These are phyloP conservation scores for Seiridium unicorne DNA, from an alignment of 2,329 filamentous ascomycete genomes.

Conservation along the genomic window DNA sequence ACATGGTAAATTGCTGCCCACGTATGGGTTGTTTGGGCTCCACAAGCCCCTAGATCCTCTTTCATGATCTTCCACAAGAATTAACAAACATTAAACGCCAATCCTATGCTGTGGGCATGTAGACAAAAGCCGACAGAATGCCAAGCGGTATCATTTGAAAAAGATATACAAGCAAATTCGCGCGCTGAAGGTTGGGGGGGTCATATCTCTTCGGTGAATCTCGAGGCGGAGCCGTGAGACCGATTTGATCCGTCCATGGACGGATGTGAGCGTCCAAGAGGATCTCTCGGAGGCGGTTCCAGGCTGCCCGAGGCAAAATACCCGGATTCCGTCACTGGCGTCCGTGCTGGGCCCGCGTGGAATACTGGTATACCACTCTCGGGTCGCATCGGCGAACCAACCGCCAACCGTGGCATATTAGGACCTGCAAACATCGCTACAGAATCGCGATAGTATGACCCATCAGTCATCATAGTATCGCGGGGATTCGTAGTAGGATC, in stretches of 20 bases:
- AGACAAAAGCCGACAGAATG: constrained; percentile 16
- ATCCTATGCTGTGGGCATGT: constrained; percentile 21
- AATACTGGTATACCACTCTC: constrained; percentile 60
- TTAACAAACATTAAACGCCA: constrained; percentile 23
- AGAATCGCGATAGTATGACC: constrained; percentile 54
- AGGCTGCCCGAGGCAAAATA: constrained; percentile 39
- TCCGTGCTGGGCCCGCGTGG: constrained; percentile 64
- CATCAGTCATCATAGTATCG: constrained; percentile 42
- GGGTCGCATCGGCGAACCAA: constrained; percentile 58
- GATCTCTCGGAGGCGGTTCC: constrained; percentile 28
- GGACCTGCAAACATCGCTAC: constrained; percentile 38
- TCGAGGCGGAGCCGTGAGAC: constrained; percentile 32
- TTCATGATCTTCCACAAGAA: constrained; percentile 11
- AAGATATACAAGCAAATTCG: constrained; percentile 14
- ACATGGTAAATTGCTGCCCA: constrained; percentile 4
- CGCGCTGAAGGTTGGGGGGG: constrained; percentile 11
- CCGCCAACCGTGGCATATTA: constrained; percentile 41
- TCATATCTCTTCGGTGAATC: constrained; percentile 41
- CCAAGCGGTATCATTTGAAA: constrained; percentile 25
- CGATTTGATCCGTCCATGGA: constrained; percentile 31
- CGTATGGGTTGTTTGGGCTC: background rate
- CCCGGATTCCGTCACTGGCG: constrained; percentile 55
- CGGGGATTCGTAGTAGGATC: constrained; percentile 37
- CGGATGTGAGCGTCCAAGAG: constrained; percentile 35
- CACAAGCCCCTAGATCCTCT: background rate